A percentile compares a stretch with the other conserved stretches of the same genome.
phyloP scores from a whole-genome alignment of 129 eudicot genomes.

The Helichrysum umbraculigerum region DNA sequence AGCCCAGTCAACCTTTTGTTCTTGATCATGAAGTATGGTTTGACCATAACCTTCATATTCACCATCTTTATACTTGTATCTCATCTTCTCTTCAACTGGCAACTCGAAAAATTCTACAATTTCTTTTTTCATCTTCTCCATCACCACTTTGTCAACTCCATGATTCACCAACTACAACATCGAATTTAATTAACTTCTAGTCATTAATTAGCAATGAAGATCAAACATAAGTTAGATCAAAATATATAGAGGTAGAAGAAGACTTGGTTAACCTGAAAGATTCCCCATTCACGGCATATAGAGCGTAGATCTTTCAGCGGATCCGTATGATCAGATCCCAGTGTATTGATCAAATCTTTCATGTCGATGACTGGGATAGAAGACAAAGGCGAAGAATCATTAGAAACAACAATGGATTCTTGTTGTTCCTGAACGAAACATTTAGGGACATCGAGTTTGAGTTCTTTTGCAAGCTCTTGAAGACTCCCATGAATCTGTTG shows the following conservation, averaged over 20 bases:
- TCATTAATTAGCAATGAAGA: neutral
- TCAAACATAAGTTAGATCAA: constrained; percentile 14
- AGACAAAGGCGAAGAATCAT: constrained; percentile 14
- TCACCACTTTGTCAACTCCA: constrained; percentile 50
- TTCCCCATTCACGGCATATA: constrained; percentile 56
- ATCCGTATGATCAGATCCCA: neutral
- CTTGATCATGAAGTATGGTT: constrained; percentile 29
- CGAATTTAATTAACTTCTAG: neutral
- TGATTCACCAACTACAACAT: constrained; percentile 54
- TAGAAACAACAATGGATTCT: constrained; percentile 28
- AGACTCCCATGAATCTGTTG: constrained; percentile 16
- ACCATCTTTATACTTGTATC: constrained; percentile 37
- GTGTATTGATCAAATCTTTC: constrained; percentile 28
- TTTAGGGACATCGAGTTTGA: constrained; percentile 19
- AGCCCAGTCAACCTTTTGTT: constrained; percentile 53
- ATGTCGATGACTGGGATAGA: constrained; percentile 49
- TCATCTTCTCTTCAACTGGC: constrained; percentile 55
- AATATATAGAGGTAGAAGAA: neutral
- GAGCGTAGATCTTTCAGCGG: constrained; percentile 34
- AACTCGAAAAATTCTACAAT: constrained; percentile 43
- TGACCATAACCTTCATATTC: constrained; percentile 64
- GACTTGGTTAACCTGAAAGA: constrained; percentile 44
- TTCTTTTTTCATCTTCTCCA: constrained; percentile 45
- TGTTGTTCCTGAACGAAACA: constrained; percentile 30
- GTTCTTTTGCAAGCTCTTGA: constrained; percentile 40